A percentile compares a stretch with the other conserved stretches of the same genome.
These are phyloP conservation scores for Ceratocystis harringtonii DNA, from an alignment of 2,329 filamentous ascomycete species.

Conservation along the genomic window DNA sequence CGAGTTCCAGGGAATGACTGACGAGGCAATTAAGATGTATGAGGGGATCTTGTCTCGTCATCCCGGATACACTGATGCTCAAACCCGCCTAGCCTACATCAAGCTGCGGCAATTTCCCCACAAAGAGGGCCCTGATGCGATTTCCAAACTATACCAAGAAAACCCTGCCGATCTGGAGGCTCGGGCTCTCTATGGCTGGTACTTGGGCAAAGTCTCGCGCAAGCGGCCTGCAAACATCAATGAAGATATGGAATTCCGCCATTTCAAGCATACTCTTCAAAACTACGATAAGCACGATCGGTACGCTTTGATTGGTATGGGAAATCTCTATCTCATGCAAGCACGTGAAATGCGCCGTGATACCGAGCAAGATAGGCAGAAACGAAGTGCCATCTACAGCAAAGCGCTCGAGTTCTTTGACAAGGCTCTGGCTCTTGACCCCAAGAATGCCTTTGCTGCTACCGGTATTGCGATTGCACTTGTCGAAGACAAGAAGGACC, in stretches of 20 bases:
- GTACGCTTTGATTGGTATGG: constrained; percentile 95
- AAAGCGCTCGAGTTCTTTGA: constrained; percentile 97
- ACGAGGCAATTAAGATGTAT: constrained; percentile 79
- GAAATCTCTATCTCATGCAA: constrained; percentile 73
- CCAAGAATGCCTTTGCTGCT: constrained; percentile 88
- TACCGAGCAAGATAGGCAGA: constrained; percentile 78
- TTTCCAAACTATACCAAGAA: constrained; percentile 72
- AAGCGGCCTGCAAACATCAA: constrained; percentile 66
- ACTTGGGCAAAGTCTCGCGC: constrained; percentile 69
- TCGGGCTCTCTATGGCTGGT: constrained; percentile 88
- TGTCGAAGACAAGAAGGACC: constrained; percentile 87
- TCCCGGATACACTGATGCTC: constrained; percentile 82
- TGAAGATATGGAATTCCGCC: constrained; percentile 81
- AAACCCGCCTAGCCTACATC: constrained; percentile 78
- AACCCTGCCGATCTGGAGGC: constrained; percentile 81
- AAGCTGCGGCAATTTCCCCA: constrained; percentile 64
- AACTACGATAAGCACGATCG: constrained; percentile 93
- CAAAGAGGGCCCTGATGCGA: constrained; percentile 73
- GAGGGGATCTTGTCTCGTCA: constrained; percentile 74
- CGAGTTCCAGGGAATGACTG: constrained; percentile 64
- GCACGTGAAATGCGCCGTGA: constrained; percentile 91
- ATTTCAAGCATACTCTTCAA: constrained; percentile 92
- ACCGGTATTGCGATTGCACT: constrained; percentile 91
- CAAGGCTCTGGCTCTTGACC: constrained; percentile 87
- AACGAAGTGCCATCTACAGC: constrained; percentile 71